Conservation (phyloP, 257 asterid genomes). For the Anisodus acutangulus region DNA sequence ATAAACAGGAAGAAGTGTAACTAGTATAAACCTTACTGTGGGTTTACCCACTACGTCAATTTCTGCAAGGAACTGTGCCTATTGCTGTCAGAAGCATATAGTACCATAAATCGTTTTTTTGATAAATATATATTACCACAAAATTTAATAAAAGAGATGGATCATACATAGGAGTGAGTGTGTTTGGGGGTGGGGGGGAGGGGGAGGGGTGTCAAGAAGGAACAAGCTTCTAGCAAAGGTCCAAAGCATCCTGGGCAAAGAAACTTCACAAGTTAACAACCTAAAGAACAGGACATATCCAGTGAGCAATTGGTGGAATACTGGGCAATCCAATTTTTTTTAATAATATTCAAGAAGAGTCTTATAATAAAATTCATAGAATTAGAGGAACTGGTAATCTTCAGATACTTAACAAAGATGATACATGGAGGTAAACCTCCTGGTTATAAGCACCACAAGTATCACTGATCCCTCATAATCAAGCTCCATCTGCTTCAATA, state of each 20-base stretch:
- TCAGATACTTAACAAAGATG: slow-evolving; percentile 10
- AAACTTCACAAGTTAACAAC: background rate
- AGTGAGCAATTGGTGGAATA: background rate
- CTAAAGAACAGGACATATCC: slow-evolving; percentile 8
- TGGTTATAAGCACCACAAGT: slow-evolving; percentile 11
- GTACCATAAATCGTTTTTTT: background rate
- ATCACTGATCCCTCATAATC: background rate
- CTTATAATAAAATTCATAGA: no score
- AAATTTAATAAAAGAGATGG: background rate
- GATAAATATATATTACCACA: background rate
- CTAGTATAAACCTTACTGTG: background rate
- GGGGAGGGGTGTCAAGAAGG: background rate
- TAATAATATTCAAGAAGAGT: background rate
- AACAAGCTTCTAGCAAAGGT: background rate
- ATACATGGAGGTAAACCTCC: background rate
- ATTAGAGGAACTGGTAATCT: background rate
- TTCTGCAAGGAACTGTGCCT: background rate
- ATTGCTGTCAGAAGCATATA: background rate
- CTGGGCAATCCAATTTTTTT: no score
- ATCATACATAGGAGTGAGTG: background rate
- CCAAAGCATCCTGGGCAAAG: slow-evolving; percentile 4
- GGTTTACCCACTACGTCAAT: background rate
- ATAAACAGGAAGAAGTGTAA: background rate
- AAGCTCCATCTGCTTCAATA: background rate
- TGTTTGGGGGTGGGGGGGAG: background rate